Conservation (phyloP, 805 yeast genomes). For the Metschnikowia cerradonensis region DNA sequence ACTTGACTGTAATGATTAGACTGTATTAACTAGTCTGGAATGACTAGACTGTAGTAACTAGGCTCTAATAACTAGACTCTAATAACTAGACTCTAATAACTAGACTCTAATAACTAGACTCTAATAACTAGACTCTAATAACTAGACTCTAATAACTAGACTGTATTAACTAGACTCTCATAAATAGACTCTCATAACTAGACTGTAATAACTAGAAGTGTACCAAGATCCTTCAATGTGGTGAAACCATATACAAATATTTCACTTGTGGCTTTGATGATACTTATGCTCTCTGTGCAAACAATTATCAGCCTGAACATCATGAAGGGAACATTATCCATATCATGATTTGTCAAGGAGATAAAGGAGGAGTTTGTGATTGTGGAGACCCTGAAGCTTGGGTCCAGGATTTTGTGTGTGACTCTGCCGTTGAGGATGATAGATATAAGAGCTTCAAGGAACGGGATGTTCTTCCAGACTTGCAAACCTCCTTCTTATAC, state of each 20-base stretch:
- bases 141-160: too few relatives aligned
- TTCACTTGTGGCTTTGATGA: constrained; percentile 77
- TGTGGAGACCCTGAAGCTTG: constrained; percentile 91
- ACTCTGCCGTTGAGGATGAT: constrained; percentile 21
- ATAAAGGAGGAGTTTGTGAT: constrained; percentile 85
- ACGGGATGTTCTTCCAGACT: constrained; percentile 40
- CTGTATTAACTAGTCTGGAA: too few relatives aligned
- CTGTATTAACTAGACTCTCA: too few relatives aligned
- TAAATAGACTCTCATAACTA: too few relatives aligned
- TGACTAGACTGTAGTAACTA: too few relatives aligned
- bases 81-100: too few relatives aligned
- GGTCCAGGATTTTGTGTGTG: constrained; percentile 52
- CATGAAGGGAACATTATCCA: constrained; percentile 74
- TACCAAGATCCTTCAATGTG: constrained; percentile 64
- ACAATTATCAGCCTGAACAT: constrained; percentile 64
- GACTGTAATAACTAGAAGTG: constrained; percentile 43
- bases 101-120: too few relatives aligned
- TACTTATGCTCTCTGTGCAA: constrained; percentile 76
- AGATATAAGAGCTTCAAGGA: constrained; percentile 6
- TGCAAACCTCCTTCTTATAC: constrained; percentile 37
- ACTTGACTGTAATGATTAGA: too few relatives aligned
- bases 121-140: too few relatives aligned
- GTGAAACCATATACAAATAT: constrained; percentile 83
- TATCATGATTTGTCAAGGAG: constrained; percentile 58
- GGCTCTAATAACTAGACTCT: too few relatives aligned